These are phyloP conservation scores for Penicillium goetzii DNA, from an alignment of 495 filamentous ascomycete genomes.

Conservation along the genomic window DNA sequence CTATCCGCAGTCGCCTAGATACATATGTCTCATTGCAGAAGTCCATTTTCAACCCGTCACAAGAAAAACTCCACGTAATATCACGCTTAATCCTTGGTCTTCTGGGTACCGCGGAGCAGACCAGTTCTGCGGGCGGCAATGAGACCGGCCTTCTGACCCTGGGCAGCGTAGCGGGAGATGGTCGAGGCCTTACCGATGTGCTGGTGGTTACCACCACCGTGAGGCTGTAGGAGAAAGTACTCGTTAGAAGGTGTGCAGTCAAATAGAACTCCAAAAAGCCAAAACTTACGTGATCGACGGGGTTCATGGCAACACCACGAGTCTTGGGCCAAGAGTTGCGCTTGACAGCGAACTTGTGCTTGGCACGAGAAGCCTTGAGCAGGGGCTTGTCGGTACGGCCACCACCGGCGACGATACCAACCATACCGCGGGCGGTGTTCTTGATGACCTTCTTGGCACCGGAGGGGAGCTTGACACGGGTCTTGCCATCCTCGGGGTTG, in stretches of 20 bases:
- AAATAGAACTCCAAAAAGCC: neutral
- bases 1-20: constrained; percentile 54
- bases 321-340: constrained; percentile 99
- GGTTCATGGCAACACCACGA: constrained; percentile 99
- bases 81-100: constrained; percentile 81
- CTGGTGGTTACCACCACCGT: constrained; percentile 99
- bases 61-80: constrained; percentile 51
- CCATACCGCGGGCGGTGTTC: constrained; percentile 92
- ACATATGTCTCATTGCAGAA: constrained; percentile 57
- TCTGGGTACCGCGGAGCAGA: constrained; percentile 99
- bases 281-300: constrained; percentile 87
- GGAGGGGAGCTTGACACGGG: constrained; percentile 96
- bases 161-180: constrained; percentile 94
- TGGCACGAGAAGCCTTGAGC: constrained; percentile 96
- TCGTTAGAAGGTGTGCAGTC: constrained; percentile 24
- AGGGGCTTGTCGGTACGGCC: constrained; percentile 99
- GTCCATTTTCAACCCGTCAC: constrained; percentile 56
- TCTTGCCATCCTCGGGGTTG: constrained; percentile 99
- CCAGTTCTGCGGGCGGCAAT: constrained; percentile 98
- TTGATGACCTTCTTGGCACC: constrained; percentile 99
- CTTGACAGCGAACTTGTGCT: constrained; percentile 99
- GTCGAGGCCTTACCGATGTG: constrained; percentile 99
- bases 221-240: constrained; percentile 63
- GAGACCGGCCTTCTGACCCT: constrained; percentile 99
- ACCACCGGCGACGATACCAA: constrained; percentile 98